Percentiles rank a stretch among this genome's conserved stretches.
Conservation (phyloP, 306 rosid genomes). For the Betula pendula region DNA sequence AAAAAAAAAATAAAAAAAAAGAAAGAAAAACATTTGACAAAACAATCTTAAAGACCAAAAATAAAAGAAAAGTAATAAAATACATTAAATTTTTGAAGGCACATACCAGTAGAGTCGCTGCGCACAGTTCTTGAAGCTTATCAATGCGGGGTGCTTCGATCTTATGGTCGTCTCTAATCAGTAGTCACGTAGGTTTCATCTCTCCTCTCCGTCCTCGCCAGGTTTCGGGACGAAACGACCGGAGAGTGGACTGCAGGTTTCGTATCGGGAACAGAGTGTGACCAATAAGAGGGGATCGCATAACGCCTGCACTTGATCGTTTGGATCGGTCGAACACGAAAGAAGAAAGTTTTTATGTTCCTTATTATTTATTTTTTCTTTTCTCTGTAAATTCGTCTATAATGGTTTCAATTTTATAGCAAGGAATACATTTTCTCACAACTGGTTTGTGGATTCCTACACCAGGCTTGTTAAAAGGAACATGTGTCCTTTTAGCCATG, state of each 20-base stretch:
- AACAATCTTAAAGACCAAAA: not conserved
- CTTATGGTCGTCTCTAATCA: not conserved
- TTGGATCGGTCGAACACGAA: not conserved
- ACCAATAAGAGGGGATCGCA: not conserved
- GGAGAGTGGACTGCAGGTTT: not conserved
- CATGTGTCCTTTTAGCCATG: no score
- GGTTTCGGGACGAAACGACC: not conserved
- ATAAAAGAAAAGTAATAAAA: not conserved
- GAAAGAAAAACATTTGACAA: not conserved
- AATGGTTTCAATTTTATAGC: no score
- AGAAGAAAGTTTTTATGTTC: not conserved
- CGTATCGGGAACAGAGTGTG: not conserved
- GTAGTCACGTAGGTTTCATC: not conserved
- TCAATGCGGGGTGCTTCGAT: not conserved
- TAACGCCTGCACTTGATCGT: not conserved
- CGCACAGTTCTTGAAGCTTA: not conserved
- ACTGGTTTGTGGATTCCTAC: no score
- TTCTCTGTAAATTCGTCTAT: no score
- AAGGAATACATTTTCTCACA: no score
- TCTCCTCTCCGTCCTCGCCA: slow-evolving; percentile 2
- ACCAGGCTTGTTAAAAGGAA: no score
- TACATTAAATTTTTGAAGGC: not conserved
- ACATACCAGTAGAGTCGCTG: not conserved
- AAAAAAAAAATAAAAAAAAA: no score
- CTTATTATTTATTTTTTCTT: no score